Evolutionary conservation across 106 monocot genomes (phyloP).

Genomic region (Gastrodia elata): DNA sequence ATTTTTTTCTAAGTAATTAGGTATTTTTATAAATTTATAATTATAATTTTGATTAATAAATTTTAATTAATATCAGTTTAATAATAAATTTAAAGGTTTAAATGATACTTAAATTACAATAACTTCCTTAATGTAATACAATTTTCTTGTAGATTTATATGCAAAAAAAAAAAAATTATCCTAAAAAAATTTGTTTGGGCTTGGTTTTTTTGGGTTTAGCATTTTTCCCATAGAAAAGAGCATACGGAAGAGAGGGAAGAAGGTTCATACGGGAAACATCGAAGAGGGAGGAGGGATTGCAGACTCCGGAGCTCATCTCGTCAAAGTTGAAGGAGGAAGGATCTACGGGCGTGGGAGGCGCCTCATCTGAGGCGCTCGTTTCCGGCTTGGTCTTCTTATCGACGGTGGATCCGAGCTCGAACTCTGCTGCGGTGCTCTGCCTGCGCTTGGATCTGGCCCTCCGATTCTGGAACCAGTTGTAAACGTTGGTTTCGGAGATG

Average conservation of each 20-base stretch:
- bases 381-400: slow-evolving; percentile 10
- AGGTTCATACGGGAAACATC: slow-evolving; percentile 2
- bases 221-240: background rate
- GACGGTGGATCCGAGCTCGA: slow-evolving; percentile 7
- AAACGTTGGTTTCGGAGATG: slow-evolving; percentile 81
- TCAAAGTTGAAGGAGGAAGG: background rate
- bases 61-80: too few relatives aligned
- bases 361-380: background rate
- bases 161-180: too few relatives aligned
- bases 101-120: too few relatives aligned
- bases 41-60: too few relatives aligned
- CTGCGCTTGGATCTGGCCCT: slow-evolving; percentile 71
- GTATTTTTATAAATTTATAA: too few relatives aligned
- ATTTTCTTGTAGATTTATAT: too few relatives aligned
- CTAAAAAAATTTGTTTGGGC: too few relatives aligned
- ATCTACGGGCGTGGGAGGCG: background rate
- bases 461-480: slow-evolving; percentile 96
- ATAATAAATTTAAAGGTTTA: too few relatives aligned
- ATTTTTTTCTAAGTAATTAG: too few relatives aligned
- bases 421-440: slow-evolving; percentile 7
- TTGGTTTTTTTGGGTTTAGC: too few relatives aligned
- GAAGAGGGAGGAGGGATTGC: background rate
- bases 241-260: background rate
- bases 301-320: background rate
- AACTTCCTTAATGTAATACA: too few relatives aligned